These are phyloP conservation scores for Pharnaceum exiguum DNA, from an alignment of 148 eudicot genomes.

Conservation along the genomic window DNA sequence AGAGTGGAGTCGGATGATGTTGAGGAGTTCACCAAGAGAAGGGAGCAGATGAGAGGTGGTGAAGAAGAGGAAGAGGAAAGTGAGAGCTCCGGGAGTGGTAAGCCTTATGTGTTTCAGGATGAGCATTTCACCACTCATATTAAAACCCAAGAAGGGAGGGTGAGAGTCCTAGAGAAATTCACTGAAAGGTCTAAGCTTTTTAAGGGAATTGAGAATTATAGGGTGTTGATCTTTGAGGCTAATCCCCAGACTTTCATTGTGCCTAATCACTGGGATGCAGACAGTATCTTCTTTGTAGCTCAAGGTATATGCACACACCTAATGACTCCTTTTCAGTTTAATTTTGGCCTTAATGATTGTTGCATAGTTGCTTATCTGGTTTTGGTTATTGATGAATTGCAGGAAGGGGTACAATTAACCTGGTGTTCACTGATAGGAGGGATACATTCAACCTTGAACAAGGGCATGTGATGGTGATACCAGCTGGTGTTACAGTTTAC, in stretches of 20 bases:
- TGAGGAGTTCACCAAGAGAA: too few species aligned
- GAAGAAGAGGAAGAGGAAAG: slow-evolving; percentile 1
- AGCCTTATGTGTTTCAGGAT: slow-evolving; percentile 66
- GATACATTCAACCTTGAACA: slow-evolving; percentile 56
- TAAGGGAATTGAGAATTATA: slow-evolving; percentile 61
- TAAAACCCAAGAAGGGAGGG: slow-evolving; percentile 44
- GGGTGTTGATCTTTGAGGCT: slow-evolving; percentile 61
- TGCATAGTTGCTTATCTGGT: neutral
- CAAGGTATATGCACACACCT: slow-evolving; percentile 50
- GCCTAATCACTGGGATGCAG: slow-evolving; percentile 73
- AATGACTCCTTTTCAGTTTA: neutral
- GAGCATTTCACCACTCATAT: slow-evolving; percentile 36
- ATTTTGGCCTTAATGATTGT: too few species aligned
- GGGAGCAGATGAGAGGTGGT: neutral
- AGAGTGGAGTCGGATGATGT: neutral
- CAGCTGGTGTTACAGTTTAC: slow-evolving; percentile 58
- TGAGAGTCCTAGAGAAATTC: slow-evolving; percentile 49
- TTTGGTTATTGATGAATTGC: neutral
- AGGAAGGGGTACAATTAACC: slow-evolving; percentile 63
- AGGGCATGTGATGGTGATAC: slow-evolving; percentile 65
- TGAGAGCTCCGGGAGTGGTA: slow-evolving; percentile 8
- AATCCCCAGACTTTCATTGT: slow-evolving; percentile 67
- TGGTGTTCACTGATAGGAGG: slow-evolving; percentile 42
- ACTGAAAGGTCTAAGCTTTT: slow-evolving; percentile 54
- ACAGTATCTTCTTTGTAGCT: slow-evolving; percentile 54